Evolutionary conservation across 345 rosid species (phyloP).

Genomic region (Pugionium cornutum): DNA sequence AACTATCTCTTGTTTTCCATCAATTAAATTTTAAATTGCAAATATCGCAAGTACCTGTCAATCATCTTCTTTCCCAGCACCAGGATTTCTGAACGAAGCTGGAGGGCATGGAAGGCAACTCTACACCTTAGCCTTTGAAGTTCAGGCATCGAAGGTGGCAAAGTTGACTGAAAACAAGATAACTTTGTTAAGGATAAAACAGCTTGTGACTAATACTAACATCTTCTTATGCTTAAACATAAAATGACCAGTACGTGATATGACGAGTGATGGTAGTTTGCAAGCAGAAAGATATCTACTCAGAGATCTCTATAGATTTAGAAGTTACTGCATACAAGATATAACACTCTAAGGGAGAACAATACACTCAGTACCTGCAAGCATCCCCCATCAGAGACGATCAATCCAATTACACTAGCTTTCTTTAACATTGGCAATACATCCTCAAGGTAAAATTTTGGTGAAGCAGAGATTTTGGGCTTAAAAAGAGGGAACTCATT

Average conservation of each 20-base stretch:
- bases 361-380: slow-evolving; percentile 59
- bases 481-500: slow-evolving; percentile 70
- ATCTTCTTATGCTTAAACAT: not conserved
- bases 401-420: slow-evolving; percentile 70
- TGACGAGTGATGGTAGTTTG: slow-evolving; percentile 9
- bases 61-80: slow-evolving; percentile 75
- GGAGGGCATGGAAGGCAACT: slow-evolving; percentile 94
- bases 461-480: slow-evolving; percentile 75
- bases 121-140: slow-evolving; percentile 96
- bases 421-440: slow-evolving; percentile 74
- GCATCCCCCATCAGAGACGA: slow-evolving; percentile 86
- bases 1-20: not conserved
- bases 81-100: slow-evolving; percentile 82
- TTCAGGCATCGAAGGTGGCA: slow-evolving; percentile 80
- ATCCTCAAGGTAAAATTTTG: slow-evolving; percentile 71
- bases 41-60: slow-evolving; percentile 60
- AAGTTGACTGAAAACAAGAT: slow-evolving; percentile 63
- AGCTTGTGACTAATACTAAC: not conserved
- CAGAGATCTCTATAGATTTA: slow-evolving; percentile 15
- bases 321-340: slow-evolving; percentile 8
- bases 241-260: slow-evolving; percentile 5
- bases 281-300: slow-evolving; percentile 22
- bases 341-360: slow-evolving; percentile 6
- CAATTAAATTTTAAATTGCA: not conserved
- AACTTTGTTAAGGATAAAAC: slow-evolving; percentile 7